These are phyloP conservation scores for Cytospora paraplurivora DNA, from an alignment of 2,329 filamentous ascomycete genomes.

Conservation along the genomic window DNA sequence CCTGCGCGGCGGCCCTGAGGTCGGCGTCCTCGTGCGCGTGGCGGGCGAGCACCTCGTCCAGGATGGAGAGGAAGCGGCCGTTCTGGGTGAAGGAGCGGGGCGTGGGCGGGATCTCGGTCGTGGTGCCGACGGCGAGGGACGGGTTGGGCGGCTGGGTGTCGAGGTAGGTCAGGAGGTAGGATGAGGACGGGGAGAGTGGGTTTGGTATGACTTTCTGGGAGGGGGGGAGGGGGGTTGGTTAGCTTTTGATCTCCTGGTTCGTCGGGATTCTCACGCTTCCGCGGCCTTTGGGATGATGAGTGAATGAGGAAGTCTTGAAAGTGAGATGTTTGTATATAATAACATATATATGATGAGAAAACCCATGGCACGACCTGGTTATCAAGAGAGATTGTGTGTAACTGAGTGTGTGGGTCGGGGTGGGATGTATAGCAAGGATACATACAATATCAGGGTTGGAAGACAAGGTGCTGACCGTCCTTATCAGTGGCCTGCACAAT, in stretches of 20 bases:
- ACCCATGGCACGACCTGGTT: background rate
- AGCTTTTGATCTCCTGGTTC: slow-evolving; percentile 21
- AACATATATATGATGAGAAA: too few relatives aligned
- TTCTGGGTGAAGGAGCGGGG: slow-evolving; percentile 63
- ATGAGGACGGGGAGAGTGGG: slow-evolving; percentile 43
- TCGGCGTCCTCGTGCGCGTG: slow-evolving; percentile 60
- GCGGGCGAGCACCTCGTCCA: slow-evolving; percentile 58
- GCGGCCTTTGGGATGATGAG: too few relatives aligned
- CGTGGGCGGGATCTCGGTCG: slow-evolving; percentile 60
- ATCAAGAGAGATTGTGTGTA: too few relatives aligned
- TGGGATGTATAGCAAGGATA: slow-evolving; percentile 23
- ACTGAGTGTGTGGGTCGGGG: background rate
- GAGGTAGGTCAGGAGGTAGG: slow-evolving; percentile 62
- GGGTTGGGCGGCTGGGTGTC: slow-evolving; percentile 52
- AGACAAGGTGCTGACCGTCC: slow-evolving; percentile 49
- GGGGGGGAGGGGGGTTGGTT: slow-evolving; percentile 2
- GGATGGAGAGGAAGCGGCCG: slow-evolving; percentile 57
- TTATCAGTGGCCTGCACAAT: slow-evolving; percentile 31
- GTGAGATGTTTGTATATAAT: too few relatives aligned
- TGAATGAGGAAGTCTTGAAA: too few relatives aligned
- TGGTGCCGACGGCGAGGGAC: slow-evolving; percentile 60
- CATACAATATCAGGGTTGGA: slow-evolving; percentile 59
- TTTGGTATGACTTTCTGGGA: slow-evolving; percentile 60
- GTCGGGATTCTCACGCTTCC: too few relatives aligned
- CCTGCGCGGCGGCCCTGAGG: slow-evolving; percentile 58